Conservation (phyloP, 73 alveolate species). For the Paramecium sexaurelia region DNA sequence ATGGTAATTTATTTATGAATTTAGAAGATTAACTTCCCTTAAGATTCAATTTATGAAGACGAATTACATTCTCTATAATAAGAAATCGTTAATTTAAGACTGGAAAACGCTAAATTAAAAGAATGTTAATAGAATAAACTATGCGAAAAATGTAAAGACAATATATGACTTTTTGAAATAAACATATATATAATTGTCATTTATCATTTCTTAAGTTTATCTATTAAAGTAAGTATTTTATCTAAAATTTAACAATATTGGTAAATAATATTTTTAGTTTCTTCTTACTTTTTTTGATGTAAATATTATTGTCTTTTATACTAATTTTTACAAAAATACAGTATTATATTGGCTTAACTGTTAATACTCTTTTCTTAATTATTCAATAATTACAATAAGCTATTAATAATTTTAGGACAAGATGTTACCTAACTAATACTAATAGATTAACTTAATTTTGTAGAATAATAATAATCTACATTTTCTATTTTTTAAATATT, state of each 20-base stretch:
- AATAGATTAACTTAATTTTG: too few species aligned
- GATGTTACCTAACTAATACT: too few species aligned
- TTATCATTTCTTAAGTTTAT: neutral
- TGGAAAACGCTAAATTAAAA: neutral
- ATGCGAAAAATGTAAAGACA: constrained; percentile 15
- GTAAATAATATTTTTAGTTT: neutral
- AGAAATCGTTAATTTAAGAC: neutral
- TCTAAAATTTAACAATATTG: neutral
- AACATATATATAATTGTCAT: neutral
- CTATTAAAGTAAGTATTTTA: neutral
- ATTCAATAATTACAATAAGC: neutral
- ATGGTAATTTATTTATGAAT: neutral
- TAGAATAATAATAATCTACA: too few species aligned
- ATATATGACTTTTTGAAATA: neutral
- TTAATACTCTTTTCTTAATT: neutral
- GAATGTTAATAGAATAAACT: neutral
- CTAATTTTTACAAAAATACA: neutral
- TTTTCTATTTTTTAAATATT: neutral
- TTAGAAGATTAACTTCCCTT: neutral
- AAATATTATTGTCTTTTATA: neutral
- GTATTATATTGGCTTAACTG: neutral
- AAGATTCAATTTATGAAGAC: neutral
- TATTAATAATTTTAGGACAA: neutral
- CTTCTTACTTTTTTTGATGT: neutral
- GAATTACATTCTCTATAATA: neutral